phyloP scores from a whole-genome alignment of 1,139 yeast genomes.

The Suhomyces kunorum region DNA sequence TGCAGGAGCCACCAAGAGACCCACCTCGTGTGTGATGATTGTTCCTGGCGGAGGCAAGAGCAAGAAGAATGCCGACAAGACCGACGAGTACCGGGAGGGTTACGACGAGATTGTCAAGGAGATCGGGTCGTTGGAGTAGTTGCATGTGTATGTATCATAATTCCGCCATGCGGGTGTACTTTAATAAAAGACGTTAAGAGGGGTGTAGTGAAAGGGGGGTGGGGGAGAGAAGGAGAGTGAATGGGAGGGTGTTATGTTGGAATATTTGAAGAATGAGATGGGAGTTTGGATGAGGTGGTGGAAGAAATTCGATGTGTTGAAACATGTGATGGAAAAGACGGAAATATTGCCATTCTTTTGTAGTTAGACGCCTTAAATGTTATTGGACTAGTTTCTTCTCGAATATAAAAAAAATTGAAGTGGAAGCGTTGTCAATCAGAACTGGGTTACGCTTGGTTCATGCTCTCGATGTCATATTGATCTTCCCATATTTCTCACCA shows the following conservation, averaged over 20 bases:
- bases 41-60: conserved; percentile 95
- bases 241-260: background rate
- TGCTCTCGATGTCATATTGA: too few species aligned
- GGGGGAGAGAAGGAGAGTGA: background rate
- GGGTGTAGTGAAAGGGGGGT: background rate
- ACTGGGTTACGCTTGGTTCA: too few species aligned
- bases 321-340: too few species aligned
- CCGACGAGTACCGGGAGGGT: conserved; percentile 87
- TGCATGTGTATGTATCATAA: conserved; percentile 8
- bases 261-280: too few species aligned
- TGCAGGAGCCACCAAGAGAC: conserved; percentile 99
- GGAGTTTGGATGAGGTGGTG: too few species aligned
- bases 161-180: conserved; percentile 9
- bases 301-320: too few species aligned
- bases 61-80: conserved; percentile 74
- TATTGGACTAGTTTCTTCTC: too few species aligned
- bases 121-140: conserved; percentile 48
- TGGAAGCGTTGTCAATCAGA: too few species aligned
- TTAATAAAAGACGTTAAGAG: conserved; percentile 4
- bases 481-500: too few species aligned
- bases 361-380: too few species aligned
- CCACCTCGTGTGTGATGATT: conserved; percentile 96
- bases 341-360: too few species aligned
- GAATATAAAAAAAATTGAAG: too few species aligned
- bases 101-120: conserved; percentile 96